phyloP scores from a whole-genome alignment of 768 basidiomycete genomes.

The Collybiopsis luxurians region DNA sequence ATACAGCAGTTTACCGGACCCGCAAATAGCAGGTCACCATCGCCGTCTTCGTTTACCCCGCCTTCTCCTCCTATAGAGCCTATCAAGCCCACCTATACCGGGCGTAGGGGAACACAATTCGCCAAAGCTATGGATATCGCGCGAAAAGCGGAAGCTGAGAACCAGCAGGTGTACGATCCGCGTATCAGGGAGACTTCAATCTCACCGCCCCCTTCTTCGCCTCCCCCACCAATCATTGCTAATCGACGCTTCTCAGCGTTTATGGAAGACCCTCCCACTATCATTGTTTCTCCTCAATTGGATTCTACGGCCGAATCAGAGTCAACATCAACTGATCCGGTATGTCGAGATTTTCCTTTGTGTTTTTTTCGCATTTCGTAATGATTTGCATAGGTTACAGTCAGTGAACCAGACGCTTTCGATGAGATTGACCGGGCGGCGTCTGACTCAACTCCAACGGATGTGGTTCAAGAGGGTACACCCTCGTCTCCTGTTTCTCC shows the following conservation, averaged over 20 bases:
- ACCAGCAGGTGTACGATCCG: constrained; percentile 19
- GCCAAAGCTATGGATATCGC: constrained; percentile 40
- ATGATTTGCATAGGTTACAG: not conserved
- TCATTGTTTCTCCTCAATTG: constrained; percentile 1
- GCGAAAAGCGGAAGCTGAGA: constrained; percentile 29
- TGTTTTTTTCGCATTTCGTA: not conserved
- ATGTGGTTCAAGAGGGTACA: not conserved
- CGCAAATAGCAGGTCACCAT: constrained; percentile 5
- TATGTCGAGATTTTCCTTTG: not conserved
- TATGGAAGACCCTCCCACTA: constrained; percentile 1
- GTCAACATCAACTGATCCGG: not conserved
- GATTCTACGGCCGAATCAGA: not conserved
- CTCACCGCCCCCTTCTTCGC: constrained; percentile 8
- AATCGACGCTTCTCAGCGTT: constrained; percentile 4
- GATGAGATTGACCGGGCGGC: not conserved
- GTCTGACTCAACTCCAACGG: not conserved
- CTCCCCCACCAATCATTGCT: constrained; percentile 4
- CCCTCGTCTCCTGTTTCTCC: not conserved
- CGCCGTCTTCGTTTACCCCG: constrained; percentile 6
- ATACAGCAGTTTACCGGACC: constrained; percentile 1
- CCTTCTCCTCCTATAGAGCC: constrained; percentile 2
- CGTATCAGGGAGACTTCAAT: constrained; percentile 13
- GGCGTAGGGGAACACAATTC: constrained; percentile 31
- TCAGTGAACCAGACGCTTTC: not conserved
- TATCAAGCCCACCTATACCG: not conserved